Base-by-base conservation (phyloP, 2,329 filamentous ascomycete species). In the Aspergillus melleus region DNA sequence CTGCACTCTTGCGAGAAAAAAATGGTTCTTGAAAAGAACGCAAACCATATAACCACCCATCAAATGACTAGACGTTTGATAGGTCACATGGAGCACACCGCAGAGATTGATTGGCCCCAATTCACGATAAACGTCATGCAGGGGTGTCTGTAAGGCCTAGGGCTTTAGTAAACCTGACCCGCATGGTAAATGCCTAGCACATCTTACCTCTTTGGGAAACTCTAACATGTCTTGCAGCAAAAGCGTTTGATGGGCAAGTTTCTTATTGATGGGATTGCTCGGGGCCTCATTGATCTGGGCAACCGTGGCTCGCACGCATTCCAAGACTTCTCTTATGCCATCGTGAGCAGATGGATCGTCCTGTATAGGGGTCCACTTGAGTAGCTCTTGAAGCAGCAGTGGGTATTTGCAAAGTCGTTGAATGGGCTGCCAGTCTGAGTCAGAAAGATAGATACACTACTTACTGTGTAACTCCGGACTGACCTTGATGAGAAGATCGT, bases 341-440 rank as follows among this genome's bases (percentile, higher is more conserved):
- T 89, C 87, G 74, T 96, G 90, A 1, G 92, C 89, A 61, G 87
- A 87, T 0, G 92, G 92, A 69, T 92, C 96, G 71, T 98, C 94
- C 57, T 85, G 88, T 1, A 91, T 90, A 2, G 92, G 91, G 0
- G 93, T 97, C 65, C 89, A 84, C 69, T 90, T 93, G 61, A 93
- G 82, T 9, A 99, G 81, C 69, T 97, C 92, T 5, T 87, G 84
- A 69, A 98, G 93, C 2, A 98, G 80, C 4, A 99, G 80, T 11
- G 92, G 92, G 71, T 98, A 98, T 77, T 90, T 92, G 79, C 92
- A 96, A 22, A 97, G 85, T 57, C 94, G 86, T 76, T 99, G 94
- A 20, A 97, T 93, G 0, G 94, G 95, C 91, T 96, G 32, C 52
- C 10, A 0, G n/a, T 12, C 36, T 16, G 5, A n/a, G 50, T 73